phyloP scores from a whole-genome alignment of 1,284 basidiomycete genomes.

The Fistulinella cinereoalba region DNA sequence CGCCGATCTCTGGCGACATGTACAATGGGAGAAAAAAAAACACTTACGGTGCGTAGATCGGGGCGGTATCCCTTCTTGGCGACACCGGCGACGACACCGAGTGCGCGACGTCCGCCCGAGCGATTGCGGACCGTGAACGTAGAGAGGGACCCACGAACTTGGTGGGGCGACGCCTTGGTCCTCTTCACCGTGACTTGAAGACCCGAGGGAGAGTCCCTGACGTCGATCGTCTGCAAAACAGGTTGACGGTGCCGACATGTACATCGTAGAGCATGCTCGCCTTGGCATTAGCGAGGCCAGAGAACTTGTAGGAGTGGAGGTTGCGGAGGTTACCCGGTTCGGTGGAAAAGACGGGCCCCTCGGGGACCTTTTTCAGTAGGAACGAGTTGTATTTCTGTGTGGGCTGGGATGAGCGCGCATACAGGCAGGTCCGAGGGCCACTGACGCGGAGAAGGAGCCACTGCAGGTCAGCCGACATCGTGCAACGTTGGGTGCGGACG shows the following conservation, averaged over 20 bases:
- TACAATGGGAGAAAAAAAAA: background rate
- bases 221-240: conserved; percentile 57
- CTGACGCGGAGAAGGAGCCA: conserved; percentile 87
- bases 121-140: conserved; percentile 63
- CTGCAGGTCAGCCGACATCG: conserved; percentile 81
- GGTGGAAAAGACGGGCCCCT: conserved; percentile 77
- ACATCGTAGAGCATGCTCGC: conserved; percentile 36
- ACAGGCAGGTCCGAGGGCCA: conserved; percentile 15
- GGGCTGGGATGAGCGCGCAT: background rate
- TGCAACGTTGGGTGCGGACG: conserved; percentile 34
- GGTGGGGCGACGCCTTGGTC: conserved; percentile 56
- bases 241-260: background rate
- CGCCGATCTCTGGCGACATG: conserved; percentile 4
- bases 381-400: conserved; percentile 78
- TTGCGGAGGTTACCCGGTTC: conserved; percentile 89
- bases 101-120: conserved; percentile 72
- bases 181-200: conserved; percentile 72
- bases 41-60: conserved; percentile 77
- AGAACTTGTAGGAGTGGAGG: conserved; percentile 87
- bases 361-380: conserved; percentile 71
- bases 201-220: conserved; percentile 57
- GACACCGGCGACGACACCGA: conserved; percentile 65
- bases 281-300: conserved; percentile 83
- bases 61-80: conserved; percentile 79
- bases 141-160: conserved; percentile 48